phyloP scores from a whole-genome alignment of 2,329 filamentous ascomycete species.

The Colletotrichum liriopes region DNA sequence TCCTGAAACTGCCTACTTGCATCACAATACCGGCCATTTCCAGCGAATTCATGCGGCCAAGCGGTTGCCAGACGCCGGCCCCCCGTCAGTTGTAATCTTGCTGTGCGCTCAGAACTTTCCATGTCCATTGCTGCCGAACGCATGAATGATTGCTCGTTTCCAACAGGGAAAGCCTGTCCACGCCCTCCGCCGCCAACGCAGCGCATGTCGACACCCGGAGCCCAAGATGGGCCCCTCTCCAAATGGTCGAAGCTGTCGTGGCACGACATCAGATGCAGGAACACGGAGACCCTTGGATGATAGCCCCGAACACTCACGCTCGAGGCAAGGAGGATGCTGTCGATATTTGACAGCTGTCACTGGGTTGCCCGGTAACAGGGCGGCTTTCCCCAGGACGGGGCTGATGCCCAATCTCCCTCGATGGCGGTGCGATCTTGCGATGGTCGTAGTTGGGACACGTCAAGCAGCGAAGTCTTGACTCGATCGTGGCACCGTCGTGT shows the following conservation, averaged over 20 bases:
- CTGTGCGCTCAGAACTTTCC: conserved; percentile 19
- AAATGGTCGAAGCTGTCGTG: conserved; percentile 22
- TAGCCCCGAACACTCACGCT: not conserved
- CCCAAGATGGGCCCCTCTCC: not conserved
- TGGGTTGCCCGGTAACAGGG: conserved; percentile 30
- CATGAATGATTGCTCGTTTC: conserved; percentile 42
- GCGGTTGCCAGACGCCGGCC: conserved; percentile 31
- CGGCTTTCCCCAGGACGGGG: not conserved
- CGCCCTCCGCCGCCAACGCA: conserved; percentile 25
- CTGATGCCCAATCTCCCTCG: not conserved
- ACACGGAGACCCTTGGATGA: conserved; percentile 32
- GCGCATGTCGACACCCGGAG: conserved; percentile 2
- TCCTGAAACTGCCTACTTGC: conserved; percentile 34
- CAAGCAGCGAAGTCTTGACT: conserved; percentile 23
- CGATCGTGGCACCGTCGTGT: not conserved
- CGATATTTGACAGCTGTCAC: conserved; percentile 37
- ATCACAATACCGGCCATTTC: conserved; percentile 23
- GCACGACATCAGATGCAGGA: conserved; percentile 35
- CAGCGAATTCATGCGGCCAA: conserved; percentile 39
- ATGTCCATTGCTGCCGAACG: conserved; percentile 17
- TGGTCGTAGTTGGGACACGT: conserved; percentile 1
- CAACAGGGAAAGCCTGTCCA: conserved; percentile 34
- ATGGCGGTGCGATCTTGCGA: conserved; percentile 25
- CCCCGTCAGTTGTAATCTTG: conserved; percentile 23
- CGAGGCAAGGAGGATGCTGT: conserved; percentile 40